Evolutionary conservation across 495 filamentous ascomycete genomes (phyloP).

Genomic region (Margaritispora aquatica): DNA sequence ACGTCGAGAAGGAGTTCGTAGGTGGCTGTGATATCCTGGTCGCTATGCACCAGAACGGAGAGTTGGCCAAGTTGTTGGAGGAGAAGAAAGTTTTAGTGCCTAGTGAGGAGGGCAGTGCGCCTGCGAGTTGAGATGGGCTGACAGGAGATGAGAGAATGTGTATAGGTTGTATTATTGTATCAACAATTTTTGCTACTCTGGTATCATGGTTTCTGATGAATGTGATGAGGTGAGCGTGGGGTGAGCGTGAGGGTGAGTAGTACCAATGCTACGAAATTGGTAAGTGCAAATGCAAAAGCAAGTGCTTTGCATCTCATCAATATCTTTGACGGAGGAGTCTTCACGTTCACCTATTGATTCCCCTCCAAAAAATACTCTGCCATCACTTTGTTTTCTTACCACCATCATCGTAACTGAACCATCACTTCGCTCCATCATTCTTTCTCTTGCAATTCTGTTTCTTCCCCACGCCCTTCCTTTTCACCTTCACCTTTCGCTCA

Average conservation of each 20-base stretch:
- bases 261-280: too few species aligned
- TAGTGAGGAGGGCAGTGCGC: constrained; percentile 23
- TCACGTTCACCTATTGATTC: too few species aligned
- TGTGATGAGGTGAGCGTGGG: neutral
- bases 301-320: too few species aligned
- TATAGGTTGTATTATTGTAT: constrained; percentile 10
- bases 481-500: too few species aligned
- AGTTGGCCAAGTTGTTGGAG: constrained; percentile 83
- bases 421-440: too few species aligned
- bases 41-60: constrained; percentile 95
- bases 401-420: too few species aligned
- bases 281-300: too few species aligned
- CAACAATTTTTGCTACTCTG: constrained; percentile 1
- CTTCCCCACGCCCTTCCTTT: too few species aligned
- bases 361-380: too few species aligned
- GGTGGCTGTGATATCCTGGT: constrained; percentile 96
- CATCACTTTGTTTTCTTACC: too few species aligned
- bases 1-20: constrained; percentile 90
- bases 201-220: neutral
- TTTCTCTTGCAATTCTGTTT: too few species aligned
- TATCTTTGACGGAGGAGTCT: too few species aligned
- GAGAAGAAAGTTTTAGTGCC: constrained; percentile 77
- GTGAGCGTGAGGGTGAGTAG: neutral
- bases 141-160: neutral
- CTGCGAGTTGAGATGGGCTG: constrained; percentile 1